Base-by-base conservation (phyloP, 1,284 basidiomycete species). In the Puccinia polysora region DNA sequence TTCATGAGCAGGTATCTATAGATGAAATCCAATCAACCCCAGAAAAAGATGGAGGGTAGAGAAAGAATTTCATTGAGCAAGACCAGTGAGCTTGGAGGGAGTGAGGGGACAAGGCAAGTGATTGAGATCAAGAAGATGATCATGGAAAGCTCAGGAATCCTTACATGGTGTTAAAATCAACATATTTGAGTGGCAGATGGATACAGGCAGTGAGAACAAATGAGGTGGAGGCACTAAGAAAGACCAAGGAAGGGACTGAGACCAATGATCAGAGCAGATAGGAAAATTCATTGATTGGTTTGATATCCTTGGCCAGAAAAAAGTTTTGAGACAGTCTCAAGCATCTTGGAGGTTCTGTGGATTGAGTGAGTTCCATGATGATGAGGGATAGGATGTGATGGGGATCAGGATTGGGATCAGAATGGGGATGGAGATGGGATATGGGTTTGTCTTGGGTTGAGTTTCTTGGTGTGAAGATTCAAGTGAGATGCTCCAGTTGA, bases 61-160 rank as follows among this genome's bases (percentile, higher is more conserved):
- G 63, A 43, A 7, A 65, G 45, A 4, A 65, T 43, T 38, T 65
- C 63, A 50, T 65, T 47, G 18, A 65, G 23, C 45, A 65, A 38
- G 2, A 65, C 49, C 4, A 65, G 23, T 8, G 63, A 47, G 4
- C 63, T 40, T 15, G 7, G 12, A 62, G 25, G 36, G 18, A 50
- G 49, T 20, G 25, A 30, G 25, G 15, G 15, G 15, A 36, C 1
- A 8, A 34, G 25, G 36, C 8, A 36, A 14, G 7, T 18, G 1
- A 30, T 15, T 32, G 12, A 14, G 2, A 56, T 4, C 4, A 30
- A 34, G 14, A 36, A 20, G 23, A 28, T 2, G 20, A 23, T 18
- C 14, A 30, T 18, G 52, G 7, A 34, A 32, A 15, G 18, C 32
- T 5, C 8, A 65, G 45, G 6, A 30, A 65, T 47, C 63, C 63